Base-by-base conservation (phyloP, 202 grass and related monocot genomes). In the Schoenoplectus tabernaemontani region DNA sequence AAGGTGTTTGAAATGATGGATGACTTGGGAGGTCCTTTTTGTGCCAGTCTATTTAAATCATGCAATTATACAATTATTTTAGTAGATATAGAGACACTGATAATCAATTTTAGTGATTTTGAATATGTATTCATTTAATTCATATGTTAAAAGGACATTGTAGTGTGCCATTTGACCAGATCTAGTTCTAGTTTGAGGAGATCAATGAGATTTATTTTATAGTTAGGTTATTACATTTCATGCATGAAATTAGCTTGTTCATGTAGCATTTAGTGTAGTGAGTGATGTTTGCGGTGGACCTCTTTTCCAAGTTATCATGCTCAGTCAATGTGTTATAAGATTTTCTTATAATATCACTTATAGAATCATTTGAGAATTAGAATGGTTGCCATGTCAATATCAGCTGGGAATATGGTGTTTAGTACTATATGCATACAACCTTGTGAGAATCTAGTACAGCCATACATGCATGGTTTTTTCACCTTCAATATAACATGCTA, bases 1-100 rank as follows among this genome's bases (percentile, higher is more conserved):
- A 64, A 80, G 59, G 77, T 80, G 77, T 80, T 80, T 32, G 77
- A 80, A 64, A 50, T 47, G 37, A 17, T 15, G 4, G 1, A 72
- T 50, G 8, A 16, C 44, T 50, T 72, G 24, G 43, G 12, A 0
- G 11, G 10, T 47, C 23, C 50, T 74, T 32, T 53, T 33, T 53
- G 46, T 54, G 28, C 15, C 17, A 34, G 48, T 74, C 46, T n/a
- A 72, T 11, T 20, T 7, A 39, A 19, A 20, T 67, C 36, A 20
- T 67, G 64, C 39, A 73, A 51, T 28, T 50, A 13, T 73, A 33
- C 5, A 30, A 17, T 24, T 51, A 30, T 73, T 17, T 41, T 32
- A 3, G 44, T 32, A 51, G 17, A 20, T 10, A 39, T 65, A 65
- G 16, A 65, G 17, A 0, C 34, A 39, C 32, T 7, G 1, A 39